Evolutionary conservation across 768 basidiomycete species (phyloP), one percentile per base, ranked within the genome.

Genomic region (Candolleomyces eurysporus): DNA sequence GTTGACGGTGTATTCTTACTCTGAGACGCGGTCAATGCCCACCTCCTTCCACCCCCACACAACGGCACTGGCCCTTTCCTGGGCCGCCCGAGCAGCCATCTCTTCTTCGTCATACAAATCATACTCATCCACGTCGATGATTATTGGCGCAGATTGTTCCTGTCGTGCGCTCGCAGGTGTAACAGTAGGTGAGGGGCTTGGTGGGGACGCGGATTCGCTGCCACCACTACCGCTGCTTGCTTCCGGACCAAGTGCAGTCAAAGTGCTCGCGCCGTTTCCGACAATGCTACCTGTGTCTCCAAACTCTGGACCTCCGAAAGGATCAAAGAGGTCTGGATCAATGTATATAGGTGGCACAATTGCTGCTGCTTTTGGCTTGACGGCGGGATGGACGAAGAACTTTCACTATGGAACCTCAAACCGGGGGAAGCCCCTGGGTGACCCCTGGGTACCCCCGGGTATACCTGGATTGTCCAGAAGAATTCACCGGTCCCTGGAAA

Each of bases 181-280:
- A 57, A 70, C 36, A 11, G 36, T 67, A n/a, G 76, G 80, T n/a
- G 79, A 78, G 5, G 75, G 71, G 19, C 74, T 69, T 17, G 70
- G 74, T 19, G 77, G 61, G 1, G 70, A 63, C 14, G 75, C 67
- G 14, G 70, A 72, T 6, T 63, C 69, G 31, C 65, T 72, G 14
- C 39, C 61, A 45, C 64, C 64, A 32, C 57, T 61, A 60, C 49
- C 30, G 13, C 50, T 40, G 19, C 42, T 61, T 67, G 48, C 45
- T 21, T 7, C 9, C 7, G n/a, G 9, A 7, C n/a, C 17, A 48
- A 8, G 46, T 2, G n/a, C 46, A 22, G 14, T 26, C 2, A 4
- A 17, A 48, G 16, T 14, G 17, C 46, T 22, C 46, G 8, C 17
- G 7, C 46, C 16, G 21, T n/a, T 31, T 30, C 49, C 26, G 22